Evolutionary conservation across 164 flowering plant species (phyloP), one percentile per base, ranked within the genome.

Genomic region (Liquidambar formosana): DNA sequence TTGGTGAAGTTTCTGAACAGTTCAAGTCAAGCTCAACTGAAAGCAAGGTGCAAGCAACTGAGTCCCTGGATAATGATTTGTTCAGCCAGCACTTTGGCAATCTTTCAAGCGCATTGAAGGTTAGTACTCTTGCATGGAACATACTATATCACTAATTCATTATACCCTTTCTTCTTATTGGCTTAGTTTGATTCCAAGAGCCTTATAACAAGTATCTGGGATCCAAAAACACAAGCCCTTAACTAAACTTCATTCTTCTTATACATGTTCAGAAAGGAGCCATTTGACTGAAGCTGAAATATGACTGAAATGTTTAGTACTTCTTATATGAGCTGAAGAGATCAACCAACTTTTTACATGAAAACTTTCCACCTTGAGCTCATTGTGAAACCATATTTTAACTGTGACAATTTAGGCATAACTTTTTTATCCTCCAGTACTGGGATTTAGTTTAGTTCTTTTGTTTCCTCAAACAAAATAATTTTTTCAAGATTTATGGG

Each of bases 41-140:
- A 59, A 71, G 27, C 28, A 14, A 56, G 48, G 26, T 26, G 64
- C 75, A 73, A 67, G 64, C 61, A 49, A 61, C 18, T 33, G 57
- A 56, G 28, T 62, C 48, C 65, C 77, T 74, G 68, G 73, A 60
- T 10, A 64, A 61, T 72, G 80, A 76, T 57, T 61, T 82, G 66
- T 82, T 82, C 65, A 71, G 61, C 64, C 76, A 67, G 68, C 80
- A 84, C 57, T 82, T 79, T 64, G 76, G 82, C 71, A 84, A 76
- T 63, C 66, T 87, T 70, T 85, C 89, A 28, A 68, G 79, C 23
- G 28, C 54, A 44, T 57, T 60, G 57, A 82, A 83, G 85, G 89
- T 87, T 51, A 46, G 79, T 51, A 45, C 60, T 62, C 63, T 57
- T 19, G n/a, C 58, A 60, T 60, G 44, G 12, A 26, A 27, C 14